Conservation (phyloP, 1,284 basidiomycete genomes). For the Vanrija sp. region DNA sequence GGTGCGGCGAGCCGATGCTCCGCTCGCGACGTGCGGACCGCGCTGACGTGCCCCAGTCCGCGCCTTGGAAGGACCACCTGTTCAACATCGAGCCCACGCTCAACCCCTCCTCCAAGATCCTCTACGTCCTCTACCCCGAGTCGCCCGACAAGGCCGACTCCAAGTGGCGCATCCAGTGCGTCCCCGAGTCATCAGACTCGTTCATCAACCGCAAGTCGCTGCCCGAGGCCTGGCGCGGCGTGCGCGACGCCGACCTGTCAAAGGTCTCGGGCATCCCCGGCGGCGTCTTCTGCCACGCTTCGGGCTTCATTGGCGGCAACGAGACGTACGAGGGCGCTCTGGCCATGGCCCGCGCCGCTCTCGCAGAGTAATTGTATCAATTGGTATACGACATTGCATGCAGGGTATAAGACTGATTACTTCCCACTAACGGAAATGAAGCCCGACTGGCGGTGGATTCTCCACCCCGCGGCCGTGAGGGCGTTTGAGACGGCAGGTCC, state of each 20-base stretch:
- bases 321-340: constrained; percentile 84
- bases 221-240: constrained; percentile 88
- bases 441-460: constrained; percentile 34
- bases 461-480: constrained; percentile 40
- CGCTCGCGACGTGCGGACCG: too few species aligned
- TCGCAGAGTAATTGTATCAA: constrained; percentile 1
- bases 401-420: too few species aligned
- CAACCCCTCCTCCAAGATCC: constrained; percentile 33
- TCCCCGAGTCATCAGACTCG: constrained; percentile 73
- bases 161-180: constrained; percentile 92
- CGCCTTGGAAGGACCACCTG: constrained; percentile 72
- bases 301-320: constrained; percentile 96
- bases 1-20: constrained; percentile 5
- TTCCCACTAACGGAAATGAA: constrained; percentile 30
- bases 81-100: constrained; percentile 68
- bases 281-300: constrained; percentile 88
- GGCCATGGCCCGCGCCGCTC: constrained; percentile 60
- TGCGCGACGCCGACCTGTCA: constrained; percentile 77
- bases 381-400: neutral
- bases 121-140: constrained; percentile 91
- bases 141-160: constrained; percentile 54
- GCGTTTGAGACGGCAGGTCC: constrained; percentile 38
- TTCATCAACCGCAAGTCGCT: constrained; percentile 89
- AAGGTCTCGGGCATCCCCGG: constrained; percentile 72
- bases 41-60: constrained; percentile 27